Percentiles rank a stretch among this genome's conserved stretches.
These are phyloP conservation scores for Naganishia vaughanmartiniae DNA, from an alignment of 768 basidiomycete genomes.

Conservation along the genomic window DNA sequence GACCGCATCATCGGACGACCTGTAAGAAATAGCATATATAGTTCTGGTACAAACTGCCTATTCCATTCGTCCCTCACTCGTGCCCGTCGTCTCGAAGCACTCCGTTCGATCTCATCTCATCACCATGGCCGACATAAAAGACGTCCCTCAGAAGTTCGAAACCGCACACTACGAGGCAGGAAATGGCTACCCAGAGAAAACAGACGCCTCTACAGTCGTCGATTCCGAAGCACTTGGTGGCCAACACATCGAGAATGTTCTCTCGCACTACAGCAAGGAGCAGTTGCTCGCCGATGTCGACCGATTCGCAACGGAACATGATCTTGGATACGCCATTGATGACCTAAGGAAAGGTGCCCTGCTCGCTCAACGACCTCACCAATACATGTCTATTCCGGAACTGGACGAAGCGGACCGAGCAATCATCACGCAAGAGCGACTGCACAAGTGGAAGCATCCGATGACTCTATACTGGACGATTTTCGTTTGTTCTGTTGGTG, in stretches of 20 bases:
- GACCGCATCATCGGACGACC: background rate
- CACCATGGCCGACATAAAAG: slow-evolving; percentile 7
- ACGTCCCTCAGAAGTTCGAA: background rate
- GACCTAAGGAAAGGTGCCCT: slow-evolving; percentile 40
- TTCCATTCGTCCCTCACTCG: background rate
- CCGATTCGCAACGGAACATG: slow-evolving; percentile 36
- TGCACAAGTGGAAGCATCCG: slow-evolving; percentile 49
- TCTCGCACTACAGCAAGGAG: slow-evolving; percentile 15
- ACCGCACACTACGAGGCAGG: slow-evolving; percentile 5
- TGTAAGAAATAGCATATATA: background rate
- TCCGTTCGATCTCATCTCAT: background rate
- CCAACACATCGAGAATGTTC: slow-evolving; percentile 17
- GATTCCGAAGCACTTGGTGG: background rate
- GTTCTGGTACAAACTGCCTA: background rate
- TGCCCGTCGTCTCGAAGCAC: background rate
- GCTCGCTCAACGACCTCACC: slow-evolving; percentile 42
- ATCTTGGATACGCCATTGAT: slow-evolving; percentile 36
- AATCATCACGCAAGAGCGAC: slow-evolving; percentile 42
- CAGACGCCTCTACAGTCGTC: background rate
- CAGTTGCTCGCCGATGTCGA: slow-evolving; percentile 36
- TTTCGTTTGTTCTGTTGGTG: slow-evolving; percentile 39
- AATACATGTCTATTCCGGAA: slow-evolving; percentile 37
- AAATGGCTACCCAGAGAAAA: background rate
- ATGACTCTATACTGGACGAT: slow-evolving; percentile 43
- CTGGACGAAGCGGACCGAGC: slow-evolving; percentile 46